Conservation (phyloP, 768 basidiomycete species). For the Neoboletus magnificus region DNA sequence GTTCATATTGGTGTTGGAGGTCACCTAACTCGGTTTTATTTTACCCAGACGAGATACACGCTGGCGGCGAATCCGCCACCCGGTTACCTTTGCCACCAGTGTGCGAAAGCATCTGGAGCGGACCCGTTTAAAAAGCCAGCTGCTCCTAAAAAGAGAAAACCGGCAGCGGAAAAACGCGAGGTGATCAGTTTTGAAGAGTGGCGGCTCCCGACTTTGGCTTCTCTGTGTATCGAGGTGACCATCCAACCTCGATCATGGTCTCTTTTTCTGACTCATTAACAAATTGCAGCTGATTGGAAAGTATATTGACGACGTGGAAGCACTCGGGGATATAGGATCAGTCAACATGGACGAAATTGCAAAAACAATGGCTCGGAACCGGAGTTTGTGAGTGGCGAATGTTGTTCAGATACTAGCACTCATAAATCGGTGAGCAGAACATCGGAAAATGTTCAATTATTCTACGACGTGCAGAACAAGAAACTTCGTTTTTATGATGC, state of each 20-base stretch:
- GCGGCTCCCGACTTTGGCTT: conserved; percentile 66
- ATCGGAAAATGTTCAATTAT: conserved; percentile 73
- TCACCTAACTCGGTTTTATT: not conserved
- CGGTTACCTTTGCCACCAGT: conserved; percentile 82
- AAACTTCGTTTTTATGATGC: conserved; percentile 80
- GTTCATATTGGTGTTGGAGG: not conserved
- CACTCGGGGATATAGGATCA: conserved; percentile 81
- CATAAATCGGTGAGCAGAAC: conserved; percentile 45
- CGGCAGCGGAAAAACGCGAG: conserved; percentile 62
- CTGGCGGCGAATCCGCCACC: conserved; percentile 64
- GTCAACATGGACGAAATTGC: conserved; percentile 84
- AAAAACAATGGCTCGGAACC: conserved; percentile 76
- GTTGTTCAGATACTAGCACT: not conserved
- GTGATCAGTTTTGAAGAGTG: conserved; percentile 68
- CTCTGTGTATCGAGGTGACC: conserved; percentile 74
- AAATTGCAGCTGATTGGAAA: conserved; percentile 66
- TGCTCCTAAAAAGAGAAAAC: conserved; percentile 57
- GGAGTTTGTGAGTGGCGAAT: conserved; percentile 62
- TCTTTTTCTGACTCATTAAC: not conserved
- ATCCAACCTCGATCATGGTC: not conserved
- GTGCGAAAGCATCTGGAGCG: conserved; percentile 70
- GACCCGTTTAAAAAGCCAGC: conserved; percentile 86
- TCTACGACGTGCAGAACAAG: conserved; percentile 72
- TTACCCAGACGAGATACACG: conserved; percentile 78
- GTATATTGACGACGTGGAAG: conserved; percentile 87